phyloP scores from a whole-genome alignment of 169 alveolate genomes.

The Cystoisospora suis region DNA sequence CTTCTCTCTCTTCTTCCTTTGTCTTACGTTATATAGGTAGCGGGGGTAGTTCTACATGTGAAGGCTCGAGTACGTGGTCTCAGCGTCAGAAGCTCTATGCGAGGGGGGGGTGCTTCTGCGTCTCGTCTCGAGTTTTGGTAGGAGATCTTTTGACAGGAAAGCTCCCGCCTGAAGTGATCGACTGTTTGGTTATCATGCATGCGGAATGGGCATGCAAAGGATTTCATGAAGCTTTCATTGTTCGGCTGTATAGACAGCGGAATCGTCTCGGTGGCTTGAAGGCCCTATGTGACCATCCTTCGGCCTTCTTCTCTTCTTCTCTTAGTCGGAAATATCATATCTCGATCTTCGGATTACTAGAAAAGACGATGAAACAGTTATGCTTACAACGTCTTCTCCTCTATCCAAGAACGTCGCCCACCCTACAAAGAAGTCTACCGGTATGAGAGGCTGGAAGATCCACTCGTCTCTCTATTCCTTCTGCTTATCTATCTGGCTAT shows the following conservation, averaged over 20 bases:
- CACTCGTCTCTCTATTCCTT: too few species aligned
- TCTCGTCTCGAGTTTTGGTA: constrained; percentile 66
- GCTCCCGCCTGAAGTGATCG: constrained; percentile 58
- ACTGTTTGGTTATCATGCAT: constrained; percentile 63
- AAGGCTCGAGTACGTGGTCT: constrained; percentile 21
- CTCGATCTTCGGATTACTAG: constrained; percentile 30
- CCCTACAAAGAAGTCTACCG: neutral
- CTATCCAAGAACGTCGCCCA: neutral
- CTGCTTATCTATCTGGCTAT: too few species aligned
- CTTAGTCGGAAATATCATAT: neutral
- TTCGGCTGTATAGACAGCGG: constrained; percentile 64
- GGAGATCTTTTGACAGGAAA: constrained; percentile 66
- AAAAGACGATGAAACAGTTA: neutral
- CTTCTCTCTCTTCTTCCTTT: neutral
- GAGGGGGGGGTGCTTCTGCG: constrained; percentile 65
- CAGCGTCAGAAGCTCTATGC: constrained; percentile 53
- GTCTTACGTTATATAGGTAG: constrained; percentile 8
- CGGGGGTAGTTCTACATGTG: constrained; percentile 6
- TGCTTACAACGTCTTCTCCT: neutral
- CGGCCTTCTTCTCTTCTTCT: constrained; percentile 32
- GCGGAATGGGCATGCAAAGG: constrained; percentile 65
- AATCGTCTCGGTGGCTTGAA: constrained; percentile 69
- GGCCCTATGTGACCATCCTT: constrained; percentile 70
- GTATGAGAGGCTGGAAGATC: neutral
- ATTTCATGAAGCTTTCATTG: constrained; percentile 71